phyloP scores from a whole-genome alignment of 129 eudicot genomes.

The Helianthus tuberosus region DNA sequence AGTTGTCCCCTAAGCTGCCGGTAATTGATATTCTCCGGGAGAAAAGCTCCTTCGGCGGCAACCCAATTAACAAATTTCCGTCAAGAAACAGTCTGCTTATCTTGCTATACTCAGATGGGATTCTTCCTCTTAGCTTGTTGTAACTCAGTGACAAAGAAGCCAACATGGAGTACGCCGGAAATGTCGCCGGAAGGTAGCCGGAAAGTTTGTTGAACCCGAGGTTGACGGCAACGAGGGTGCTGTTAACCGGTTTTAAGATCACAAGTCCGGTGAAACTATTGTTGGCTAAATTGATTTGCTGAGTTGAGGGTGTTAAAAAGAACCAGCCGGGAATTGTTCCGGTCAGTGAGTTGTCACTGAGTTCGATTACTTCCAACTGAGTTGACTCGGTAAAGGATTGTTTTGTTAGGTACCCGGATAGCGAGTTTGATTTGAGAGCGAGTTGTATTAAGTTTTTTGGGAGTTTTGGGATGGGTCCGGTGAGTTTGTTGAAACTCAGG shows the following conservation, averaged over 20 bases:
- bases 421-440: not conserved
- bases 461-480: not conserved
- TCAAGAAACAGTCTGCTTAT: not conserved
- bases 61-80: conserved; percentile 3
- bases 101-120: conserved; percentile 1
- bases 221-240: conserved; percentile 8
- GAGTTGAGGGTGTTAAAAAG: not conserved
- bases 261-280: not conserved
- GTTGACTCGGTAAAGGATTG: not conserved
- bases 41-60: conserved; percentile 2
- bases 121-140: not conserved
- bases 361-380: conserved; percentile 8
- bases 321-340: conserved; percentile 6
- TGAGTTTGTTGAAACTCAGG: conserved; percentile 14
- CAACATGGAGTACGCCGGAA: not conserved
- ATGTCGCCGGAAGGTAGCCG: not conserved
- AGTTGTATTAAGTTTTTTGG: conserved; percentile 2
- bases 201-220: not conserved
- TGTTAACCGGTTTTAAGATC: not conserved
- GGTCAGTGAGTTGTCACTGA: not conserved
- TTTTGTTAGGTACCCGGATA: conserved; percentile 12
- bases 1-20: conserved; percentile 15
- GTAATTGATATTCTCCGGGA: not conserved
- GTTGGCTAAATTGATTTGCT: conserved; percentile 1
- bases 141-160: not conserved